These are phyloP conservation scores for Durio zibethinus DNA, from an alignment of 345 rosid species.

Conservation along the genomic window DNA sequence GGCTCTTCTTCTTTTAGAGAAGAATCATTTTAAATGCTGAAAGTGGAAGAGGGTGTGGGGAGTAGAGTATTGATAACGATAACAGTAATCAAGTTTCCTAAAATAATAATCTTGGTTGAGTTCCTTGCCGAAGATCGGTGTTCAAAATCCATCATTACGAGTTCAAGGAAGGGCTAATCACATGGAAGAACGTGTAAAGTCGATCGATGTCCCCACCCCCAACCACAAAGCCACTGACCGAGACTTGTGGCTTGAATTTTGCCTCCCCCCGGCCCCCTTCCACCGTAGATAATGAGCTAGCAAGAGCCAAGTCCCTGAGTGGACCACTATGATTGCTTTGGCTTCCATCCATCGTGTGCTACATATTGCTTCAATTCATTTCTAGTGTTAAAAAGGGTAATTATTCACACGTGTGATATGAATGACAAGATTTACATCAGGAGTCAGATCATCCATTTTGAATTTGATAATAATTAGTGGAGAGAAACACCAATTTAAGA, in stretches of 20 bases:
- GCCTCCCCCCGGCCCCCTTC: constrained; percentile 15
- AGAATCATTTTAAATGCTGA: too few species aligned
- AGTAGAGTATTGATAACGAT: constrained; percentile 23
- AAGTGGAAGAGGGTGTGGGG: neutral
- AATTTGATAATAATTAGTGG: neutral
- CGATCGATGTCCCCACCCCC: constrained; percentile 31
- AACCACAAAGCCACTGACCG: constrained; percentile 39
- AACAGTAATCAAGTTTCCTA: constrained; percentile 33
- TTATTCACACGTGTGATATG: constrained; percentile 26
- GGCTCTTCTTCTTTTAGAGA: too few species aligned
- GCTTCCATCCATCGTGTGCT: constrained; percentile 23
- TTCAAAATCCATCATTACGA: constrained; percentile 36
- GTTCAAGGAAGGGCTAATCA: constrained; percentile 36
- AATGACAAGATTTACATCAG: neutral
- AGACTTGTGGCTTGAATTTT: constrained; percentile 45
- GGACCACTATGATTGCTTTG: constrained; percentile 18
- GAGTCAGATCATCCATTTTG: neutral
- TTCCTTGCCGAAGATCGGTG: constrained; percentile 30
- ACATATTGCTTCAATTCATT: constrained; percentile 17
- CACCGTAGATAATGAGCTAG: neutral
- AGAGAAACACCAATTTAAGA: too few species aligned
- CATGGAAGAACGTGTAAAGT: constrained; percentile 48
- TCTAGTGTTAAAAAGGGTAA: neutral
- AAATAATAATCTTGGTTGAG: constrained; percentile 26
- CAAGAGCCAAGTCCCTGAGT: neutral